Percentiles rank a stretch among this genome's conserved stretches.
These are phyloP conservation scores for Triangularia setosa DNA, from an alignment of 2,329 filamentous ascomycete species.

Conservation along the genomic window DNA sequence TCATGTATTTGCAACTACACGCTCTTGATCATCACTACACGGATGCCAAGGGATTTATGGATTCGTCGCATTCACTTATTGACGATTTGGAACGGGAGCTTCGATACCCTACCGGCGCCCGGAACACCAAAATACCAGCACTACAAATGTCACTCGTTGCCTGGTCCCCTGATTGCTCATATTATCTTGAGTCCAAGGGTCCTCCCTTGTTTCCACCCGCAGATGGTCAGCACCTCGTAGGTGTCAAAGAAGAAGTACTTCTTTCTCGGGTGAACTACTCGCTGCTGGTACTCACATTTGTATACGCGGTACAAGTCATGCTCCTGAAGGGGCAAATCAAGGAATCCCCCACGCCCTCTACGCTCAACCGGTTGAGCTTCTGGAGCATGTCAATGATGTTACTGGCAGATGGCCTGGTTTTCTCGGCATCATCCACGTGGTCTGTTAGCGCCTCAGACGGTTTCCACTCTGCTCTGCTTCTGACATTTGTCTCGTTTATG, in stretches of 20 bases:
- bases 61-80: conserved; percentile 39
- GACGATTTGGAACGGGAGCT: conserved; percentile 59
- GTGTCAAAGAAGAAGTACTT: conserved; percentile 59
- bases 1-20: conserved; percentile 79
- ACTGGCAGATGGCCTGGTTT: conserved; percentile 58
- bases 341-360: conserved; percentile 64
- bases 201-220: conserved; percentile 51
- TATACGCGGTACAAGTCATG: conserved; percentile 59
- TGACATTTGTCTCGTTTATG: conserved; percentile 51
- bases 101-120: conserved; percentile 56
- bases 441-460: conserved; percentile 52
- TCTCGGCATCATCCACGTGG: conserved; percentile 54
- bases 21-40: conserved; percentile 35
- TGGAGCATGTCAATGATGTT: conserved; percentile 59
- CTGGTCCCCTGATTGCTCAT: conserved; percentile 66
- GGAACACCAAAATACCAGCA: conserved; percentile 50
- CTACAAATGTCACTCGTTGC: conserved; percentile 61
- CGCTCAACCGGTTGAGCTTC: conserved; percentile 62
- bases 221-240: conserved; percentile 54
- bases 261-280: conserved; percentile 55
- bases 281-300: conserved; percentile 51
- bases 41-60: conserved; percentile 35
- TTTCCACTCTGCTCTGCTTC: conserved; percentile 53
- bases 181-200: conserved; percentile 62
- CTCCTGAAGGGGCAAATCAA: conserved; percentile 62